Conservation (phyloP, 768 basidiomycete species). For the Rubroboletus pulcherrimus region DNA sequence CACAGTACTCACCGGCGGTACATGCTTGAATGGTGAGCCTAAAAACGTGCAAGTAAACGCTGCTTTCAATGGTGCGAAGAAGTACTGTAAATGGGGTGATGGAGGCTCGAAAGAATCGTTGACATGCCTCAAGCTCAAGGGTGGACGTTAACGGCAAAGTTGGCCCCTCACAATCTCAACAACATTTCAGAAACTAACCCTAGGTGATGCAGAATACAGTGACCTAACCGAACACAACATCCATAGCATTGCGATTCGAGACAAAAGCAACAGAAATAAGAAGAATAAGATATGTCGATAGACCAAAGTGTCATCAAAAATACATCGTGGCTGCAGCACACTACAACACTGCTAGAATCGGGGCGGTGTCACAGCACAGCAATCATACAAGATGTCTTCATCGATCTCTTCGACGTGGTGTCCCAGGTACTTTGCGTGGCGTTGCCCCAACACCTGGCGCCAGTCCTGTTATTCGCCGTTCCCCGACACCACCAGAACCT, state of each 20-base stretch:
- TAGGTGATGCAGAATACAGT: not conserved
- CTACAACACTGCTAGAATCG: not conserved
- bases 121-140: not conserved
- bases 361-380: conserved; percentile 7
- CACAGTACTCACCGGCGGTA: not conserved
- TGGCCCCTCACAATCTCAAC: not conserved
- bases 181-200: not conserved
- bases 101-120: not conserved
- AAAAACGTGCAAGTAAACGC: not conserved
- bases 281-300: conserved; percentile 29
- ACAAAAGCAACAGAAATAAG: conserved; percentile 31
- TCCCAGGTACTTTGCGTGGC: conserved; percentile 58
- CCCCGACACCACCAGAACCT: conserved; percentile 46
- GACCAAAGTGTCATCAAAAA: conserved; percentile 16
- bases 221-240: conserved; percentile 19
- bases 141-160: not conserved
- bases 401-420: conserved; percentile 44
- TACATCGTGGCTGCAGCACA: conserved; percentile 25
- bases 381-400: conserved; percentile 11
- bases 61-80: too few relatives aligned
- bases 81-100: not conserved
- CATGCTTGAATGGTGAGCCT: too few relatives aligned
- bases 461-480: conserved; percentile 53
- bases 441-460: conserved; percentile 41
- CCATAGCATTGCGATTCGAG: conserved; percentile 27